Evolutionary conservation across 352 stramenopile genomes (phyloP).

Genomic region (Phytopythium helicoides): DNA sequence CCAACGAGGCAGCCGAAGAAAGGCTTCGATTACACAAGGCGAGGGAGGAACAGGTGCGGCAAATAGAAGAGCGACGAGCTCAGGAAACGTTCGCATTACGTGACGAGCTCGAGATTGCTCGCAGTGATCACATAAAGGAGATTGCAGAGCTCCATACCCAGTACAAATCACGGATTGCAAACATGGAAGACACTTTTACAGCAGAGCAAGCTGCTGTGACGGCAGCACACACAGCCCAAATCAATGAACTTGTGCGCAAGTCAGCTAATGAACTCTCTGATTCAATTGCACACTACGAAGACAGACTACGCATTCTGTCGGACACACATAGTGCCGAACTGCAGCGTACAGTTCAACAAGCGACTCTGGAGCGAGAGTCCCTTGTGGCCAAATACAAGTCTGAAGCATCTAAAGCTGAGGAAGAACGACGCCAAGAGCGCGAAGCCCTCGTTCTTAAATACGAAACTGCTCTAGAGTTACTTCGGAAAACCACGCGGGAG

Average conservation of each 20-base stretch:
- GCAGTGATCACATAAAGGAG: constrained; percentile 7
- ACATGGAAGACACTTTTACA: constrained; percentile 11
- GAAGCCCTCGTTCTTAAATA: constrained; percentile 33
- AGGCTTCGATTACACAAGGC: constrained; percentile 20
- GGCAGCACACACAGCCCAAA: constrained; percentile 18
- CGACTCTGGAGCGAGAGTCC: constrained; percentile 10
- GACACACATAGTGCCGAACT: constrained; percentile 19
- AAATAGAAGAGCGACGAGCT: constrained; percentile 15
- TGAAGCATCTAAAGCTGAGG: constrained; percentile 16
- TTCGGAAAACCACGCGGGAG: constrained; percentile 31
- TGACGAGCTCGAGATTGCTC: constrained; percentile 13
- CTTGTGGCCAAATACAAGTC: constrained; percentile 28
- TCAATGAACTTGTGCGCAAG: constrained; percentile 12
- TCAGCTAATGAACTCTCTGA: constrained; percentile 18
- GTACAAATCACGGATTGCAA: constrained; percentile 19
- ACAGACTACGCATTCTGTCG: constrained; percentile 6
- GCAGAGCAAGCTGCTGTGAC: constrained; percentile 14
- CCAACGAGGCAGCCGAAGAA: constrained; percentile 20
- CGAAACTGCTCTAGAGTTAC: constrained; percentile 42
- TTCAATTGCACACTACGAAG: constrained; percentile 20
- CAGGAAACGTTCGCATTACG: constrained; percentile 21
- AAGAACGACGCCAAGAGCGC: constrained; percentile 16
- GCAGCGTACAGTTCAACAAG: constrained; percentile 9
- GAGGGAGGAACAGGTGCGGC: constrained; percentile 26
- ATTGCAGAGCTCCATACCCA: constrained; percentile 20